These are phyloP conservation scores for Neofusicoccum parvum DNA, from an alignment of 2,329 filamentous ascomycete genomes.

Conservation along the genomic window DNA sequence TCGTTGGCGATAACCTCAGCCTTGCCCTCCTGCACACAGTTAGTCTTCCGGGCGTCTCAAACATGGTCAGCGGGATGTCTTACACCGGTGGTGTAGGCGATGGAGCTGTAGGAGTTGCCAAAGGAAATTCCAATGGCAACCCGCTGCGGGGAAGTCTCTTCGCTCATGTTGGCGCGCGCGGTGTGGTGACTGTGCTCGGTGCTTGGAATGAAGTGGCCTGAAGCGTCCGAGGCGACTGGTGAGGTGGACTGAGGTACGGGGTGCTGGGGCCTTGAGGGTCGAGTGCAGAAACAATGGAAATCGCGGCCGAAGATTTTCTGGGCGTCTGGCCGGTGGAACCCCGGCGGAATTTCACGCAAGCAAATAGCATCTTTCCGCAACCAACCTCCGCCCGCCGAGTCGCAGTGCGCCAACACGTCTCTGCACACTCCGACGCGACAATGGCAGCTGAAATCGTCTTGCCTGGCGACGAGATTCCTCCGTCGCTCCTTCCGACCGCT, in stretches of 20 bases:
- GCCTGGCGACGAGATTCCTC: constrained; percentile 76
- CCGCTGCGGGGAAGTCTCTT: constrained; percentile 54
- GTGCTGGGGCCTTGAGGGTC: background rate
- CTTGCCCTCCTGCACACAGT: constrained; percentile 71
- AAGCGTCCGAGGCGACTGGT: background rate
- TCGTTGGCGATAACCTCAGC: constrained; percentile 98
- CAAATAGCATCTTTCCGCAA: background rate
- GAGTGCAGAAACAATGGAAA: constrained; percentile 1
- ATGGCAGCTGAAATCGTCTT: constrained; percentile 71
- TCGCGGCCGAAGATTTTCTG: constrained; percentile 10
- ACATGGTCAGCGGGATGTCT: constrained; percentile 26
- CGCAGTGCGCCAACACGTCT: background rate
- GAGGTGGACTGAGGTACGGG: background rate
- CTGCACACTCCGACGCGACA: constrained; percentile 14
- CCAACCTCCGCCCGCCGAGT: background rate
- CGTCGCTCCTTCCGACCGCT: constrained; percentile 66
- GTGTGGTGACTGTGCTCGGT: background rate
- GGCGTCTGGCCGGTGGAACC: constrained; percentile 1
- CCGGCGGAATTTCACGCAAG: constrained; percentile 1
- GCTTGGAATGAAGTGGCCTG: background rate
- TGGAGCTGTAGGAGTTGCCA: constrained; percentile 97
- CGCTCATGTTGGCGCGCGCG: constrained; percentile 47
- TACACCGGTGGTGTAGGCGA: constrained; percentile 77
- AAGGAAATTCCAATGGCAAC: constrained; percentile 93
- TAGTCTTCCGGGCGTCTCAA: background rate